Evolutionary conservation across 768 basidiomycete genomes (phyloP).

Genomic region (Trametes maxima): DNA sequence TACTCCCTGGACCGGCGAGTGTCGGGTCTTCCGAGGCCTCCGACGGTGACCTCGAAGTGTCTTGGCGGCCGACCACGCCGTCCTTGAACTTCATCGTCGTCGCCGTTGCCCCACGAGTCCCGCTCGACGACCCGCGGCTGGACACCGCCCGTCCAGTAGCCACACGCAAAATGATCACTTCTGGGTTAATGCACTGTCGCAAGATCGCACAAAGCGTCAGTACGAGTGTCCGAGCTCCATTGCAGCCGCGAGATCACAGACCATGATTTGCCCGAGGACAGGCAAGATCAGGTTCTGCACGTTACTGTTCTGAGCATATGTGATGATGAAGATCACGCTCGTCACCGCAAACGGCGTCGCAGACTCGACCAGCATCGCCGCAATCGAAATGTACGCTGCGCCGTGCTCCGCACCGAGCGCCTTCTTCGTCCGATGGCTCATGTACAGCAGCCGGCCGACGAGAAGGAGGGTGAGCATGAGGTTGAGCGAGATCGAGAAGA

Average conservation of each 20-base stretch:
- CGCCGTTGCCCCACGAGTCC: too few relatives aligned
- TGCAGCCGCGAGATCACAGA: slow-evolving; percentile 1
- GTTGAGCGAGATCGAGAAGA: slow-evolving; percentile 28
- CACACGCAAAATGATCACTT: slow-evolving; percentile 31
- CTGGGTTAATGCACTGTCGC: slow-evolving; percentile 26
- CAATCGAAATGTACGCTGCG: slow-evolving; percentile 23
- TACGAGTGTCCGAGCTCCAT: too few relatives aligned
- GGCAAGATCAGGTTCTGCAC: slow-evolving; percentile 27
- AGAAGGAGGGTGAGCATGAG: slow-evolving; percentile 27
- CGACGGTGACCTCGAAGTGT: too few relatives aligned
- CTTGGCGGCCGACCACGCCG: too few relatives aligned
- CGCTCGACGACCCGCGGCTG: too few relatives aligned
- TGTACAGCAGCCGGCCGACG: slow-evolving; percentile 25
- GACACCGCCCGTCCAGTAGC: slow-evolving; percentile 25
- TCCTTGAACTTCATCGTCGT: too few relatives aligned
- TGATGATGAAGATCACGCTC: slow-evolving; percentile 28
- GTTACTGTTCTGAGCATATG: slow-evolving; percentile 23
- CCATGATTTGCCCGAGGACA: slow-evolving; percentile 29
- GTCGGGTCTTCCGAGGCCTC: not conserved
- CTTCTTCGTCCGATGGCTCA: slow-evolving; percentile 29
- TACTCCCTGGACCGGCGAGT: too few relatives aligned
- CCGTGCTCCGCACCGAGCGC: slow-evolving; percentile 18
- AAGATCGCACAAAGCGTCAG: not conserved
- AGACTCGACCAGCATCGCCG: slow-evolving; percentile 34
- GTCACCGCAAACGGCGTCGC: slow-evolving; percentile 28